phyloP scores from a whole-genome alignment of 129 eudicot species.

The Escallonia rubra region DNA sequence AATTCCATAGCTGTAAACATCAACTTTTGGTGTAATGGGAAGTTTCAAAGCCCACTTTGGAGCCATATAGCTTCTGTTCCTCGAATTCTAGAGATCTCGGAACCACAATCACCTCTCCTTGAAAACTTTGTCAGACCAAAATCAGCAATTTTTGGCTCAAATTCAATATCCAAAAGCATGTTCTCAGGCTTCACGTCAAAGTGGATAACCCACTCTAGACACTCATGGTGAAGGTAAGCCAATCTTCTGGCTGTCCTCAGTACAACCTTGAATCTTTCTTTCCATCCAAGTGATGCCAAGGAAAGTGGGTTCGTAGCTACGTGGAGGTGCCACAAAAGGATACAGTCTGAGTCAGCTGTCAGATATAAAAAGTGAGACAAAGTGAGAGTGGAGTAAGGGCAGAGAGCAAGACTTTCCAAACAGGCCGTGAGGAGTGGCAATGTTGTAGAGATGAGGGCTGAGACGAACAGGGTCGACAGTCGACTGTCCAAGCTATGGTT shows the following conservation, averaged over 20 bases:
- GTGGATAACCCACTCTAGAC: conserved; percentile 53
- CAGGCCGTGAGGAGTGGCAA: no score
- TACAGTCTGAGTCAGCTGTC: no score
- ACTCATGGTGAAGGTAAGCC: conserved; percentile 52
- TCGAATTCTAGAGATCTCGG: conserved; percentile 32
- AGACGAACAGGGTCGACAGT: no score
- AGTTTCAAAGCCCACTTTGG: conserved; percentile 44
- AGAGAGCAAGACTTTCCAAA: no score
- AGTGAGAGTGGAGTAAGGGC: no score
- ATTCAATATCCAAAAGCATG: conserved; percentile 30
- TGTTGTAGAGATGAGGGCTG: no score
- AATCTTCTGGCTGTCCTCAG: conserved; percentile 39
- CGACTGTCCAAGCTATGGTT: no score
- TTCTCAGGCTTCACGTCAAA: conserved; percentile 47
- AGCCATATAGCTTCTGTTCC: conserved; percentile 69
- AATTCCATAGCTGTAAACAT: conserved; percentile 55
- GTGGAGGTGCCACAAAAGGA: no score
- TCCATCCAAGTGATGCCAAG: conserved; percentile 29
- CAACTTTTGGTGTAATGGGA: conserved; percentile 52
- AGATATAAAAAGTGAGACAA: no score
- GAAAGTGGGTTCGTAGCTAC: conserved; percentile 35
- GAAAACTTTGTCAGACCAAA: conserved; percentile 50
- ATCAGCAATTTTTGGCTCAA: conserved; percentile 50
- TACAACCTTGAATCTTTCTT: conserved; percentile 32
- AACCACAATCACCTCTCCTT: conserved; percentile 27